Base-by-base conservation (phyloP, 2,329 filamentous ascomycete genomes). In the Colletotrichum scovillei region DNA sequence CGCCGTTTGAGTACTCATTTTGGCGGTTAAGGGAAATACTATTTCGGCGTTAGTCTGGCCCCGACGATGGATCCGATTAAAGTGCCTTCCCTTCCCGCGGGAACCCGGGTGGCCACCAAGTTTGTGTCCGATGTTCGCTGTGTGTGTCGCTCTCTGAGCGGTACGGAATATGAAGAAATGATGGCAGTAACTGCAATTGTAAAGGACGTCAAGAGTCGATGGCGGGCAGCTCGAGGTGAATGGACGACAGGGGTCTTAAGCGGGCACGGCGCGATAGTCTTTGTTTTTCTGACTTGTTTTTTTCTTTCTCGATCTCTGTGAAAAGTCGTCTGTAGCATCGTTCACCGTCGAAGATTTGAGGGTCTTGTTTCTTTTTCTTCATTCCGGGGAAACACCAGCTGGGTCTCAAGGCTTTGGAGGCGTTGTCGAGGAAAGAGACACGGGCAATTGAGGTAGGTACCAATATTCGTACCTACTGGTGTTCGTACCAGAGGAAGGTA, bases 321-420 rank as follows among this genome's bases (percentile, higher is more conserved):
- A 62, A 52, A 16, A 56, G 9, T 32, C 14, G 52, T 57, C 63
- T 28, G 63, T 65, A 35, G 32, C 7, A 24, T 42, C 53, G 24
- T 42, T 49, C 42, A 49, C 42, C 62, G 28, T 55, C 55, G 22
- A 28, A 28, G 60, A 62, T 63, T 70, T 56, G 35, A 35, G 28
- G 24, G 8, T 3, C 16, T 57, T 16, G 49, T 70, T 66, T 30
- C 67, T 73, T 71, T 73, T 71, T 71, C 59, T 42, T 63, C 67
- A 66, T 70, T 73, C 60, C 56, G 67, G 60, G 67, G 55, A 71
- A 71, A 70, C 70, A 65, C 66, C 70, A 60, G 63, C 70, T 63
- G 70, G 66, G 42, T 65, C 42, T 42, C 22, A 12, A 28, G 62
- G 38, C 53, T 53, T 57, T 52, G 16, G 57, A 38, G 67, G 38